A percentile compares a stretch with the other conserved stretches of the same genome.
Conservation (phyloP, 352 stramenopile species). For the Phytophthora aleatoria region DNA sequence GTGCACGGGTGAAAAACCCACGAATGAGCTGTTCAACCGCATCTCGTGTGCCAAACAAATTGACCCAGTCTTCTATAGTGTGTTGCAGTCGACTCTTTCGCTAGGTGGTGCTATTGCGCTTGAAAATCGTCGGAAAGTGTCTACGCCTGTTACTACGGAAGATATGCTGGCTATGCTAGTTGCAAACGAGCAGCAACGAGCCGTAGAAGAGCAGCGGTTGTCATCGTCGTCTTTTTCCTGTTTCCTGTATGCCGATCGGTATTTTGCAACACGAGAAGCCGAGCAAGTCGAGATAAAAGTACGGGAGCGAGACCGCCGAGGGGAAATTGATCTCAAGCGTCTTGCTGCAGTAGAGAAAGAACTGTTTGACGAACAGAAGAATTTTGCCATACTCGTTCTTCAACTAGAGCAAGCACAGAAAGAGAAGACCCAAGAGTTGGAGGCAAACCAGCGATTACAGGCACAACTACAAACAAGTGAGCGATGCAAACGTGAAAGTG, state of each 20-base stretch:
- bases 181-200: constrained; percentile 30
- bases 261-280: constrained; percentile 37
- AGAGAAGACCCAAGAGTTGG: constrained; percentile 13
- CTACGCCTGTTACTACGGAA: constrained; percentile 9
- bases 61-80: constrained; percentile 46
- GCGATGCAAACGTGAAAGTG: constrained; percentile 11
- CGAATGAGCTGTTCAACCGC: constrained; percentile 53
- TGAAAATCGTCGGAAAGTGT: constrained; percentile 4
- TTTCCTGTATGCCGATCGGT: constrained; percentile 63
- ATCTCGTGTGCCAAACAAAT: constrained; percentile 50
- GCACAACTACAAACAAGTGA: constrained; percentile 7
- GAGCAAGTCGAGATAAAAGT: constrained; percentile 34
- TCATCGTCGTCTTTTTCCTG: constrained; percentile 36
- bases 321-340: constrained; percentile 50
- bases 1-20: constrained; percentile 61
- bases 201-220: constrained; percentile 4
- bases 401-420: constrained; percentile 59
- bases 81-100: constrained; percentile 39
- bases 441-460: constrained; percentile 8
- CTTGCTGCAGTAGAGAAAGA: constrained; percentile 67
- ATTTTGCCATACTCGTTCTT: constrained; percentile 66
- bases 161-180: constrained; percentile 34
- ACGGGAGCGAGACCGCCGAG: constrained; percentile 32
- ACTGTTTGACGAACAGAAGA: constrained; percentile 69
- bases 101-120: constrained; percentile 7